Evolutionary conservation across 805 yeast species (phyloP), one percentile per base, ranked within the genome.

Genomic region (Candida awuae): DNA sequence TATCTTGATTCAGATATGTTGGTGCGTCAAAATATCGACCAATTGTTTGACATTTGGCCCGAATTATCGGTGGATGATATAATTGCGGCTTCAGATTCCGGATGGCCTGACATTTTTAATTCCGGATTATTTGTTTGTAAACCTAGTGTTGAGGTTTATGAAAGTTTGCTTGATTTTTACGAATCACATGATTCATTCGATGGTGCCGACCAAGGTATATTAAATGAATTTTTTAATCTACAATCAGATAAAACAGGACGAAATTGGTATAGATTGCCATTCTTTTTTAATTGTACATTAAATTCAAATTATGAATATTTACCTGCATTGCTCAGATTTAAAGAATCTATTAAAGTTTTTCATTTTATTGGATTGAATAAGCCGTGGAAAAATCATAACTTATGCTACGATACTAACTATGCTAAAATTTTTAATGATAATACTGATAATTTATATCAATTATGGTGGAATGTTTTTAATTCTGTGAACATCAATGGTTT

Each of bases 21-120:
- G 15, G 66, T 83, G 3, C 54, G 77, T 29, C 49, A 61, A 28
- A 55, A 59, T 9, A 39, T 66, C 2, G 63, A 60, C 41, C 38
- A 44, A 12, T 35, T 62, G 15, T 56, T 62, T 38, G 42, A 41
- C 4, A 12, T n/a, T 51, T 55, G 18, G 46, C 18, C 29, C 46
- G 51, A 12, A 30, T 44, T 35, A 33, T 46, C 28, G 6, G 25
- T 21, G n/a, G 32, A 38, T 50, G 58, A 50, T 8, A 58, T 72
- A 3, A 46, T 64, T 28, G 88, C 92, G 1, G 65, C 80, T 13
- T 83, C 94, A 0, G 95, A 86, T 61, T 67, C 75, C n/a, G 94
- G 95, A 12, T 86, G 94, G 84, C 95, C 95, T 0, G 95, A 86
- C 62, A 70, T 81, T 51, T 86, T 86, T 65, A 85, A 86, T 58